phyloP scores from a whole-genome alignment of 176 grass and related monocot genomes.

The Paspalum notatum region DNA sequence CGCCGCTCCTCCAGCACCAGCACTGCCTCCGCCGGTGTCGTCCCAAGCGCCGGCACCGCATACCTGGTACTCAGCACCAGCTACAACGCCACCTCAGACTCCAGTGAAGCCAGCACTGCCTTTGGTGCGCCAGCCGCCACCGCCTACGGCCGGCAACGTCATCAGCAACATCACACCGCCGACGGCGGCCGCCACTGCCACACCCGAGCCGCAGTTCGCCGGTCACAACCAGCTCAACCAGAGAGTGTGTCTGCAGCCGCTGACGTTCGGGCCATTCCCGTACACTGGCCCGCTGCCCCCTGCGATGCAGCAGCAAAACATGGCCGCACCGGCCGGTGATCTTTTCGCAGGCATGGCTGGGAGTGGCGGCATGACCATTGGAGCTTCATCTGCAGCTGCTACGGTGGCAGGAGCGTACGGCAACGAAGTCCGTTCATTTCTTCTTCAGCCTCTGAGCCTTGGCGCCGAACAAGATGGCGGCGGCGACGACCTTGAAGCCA shows the following conservation, averaged over 20 bases:
- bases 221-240: neutral
- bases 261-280: slow-evolving; percentile 3
- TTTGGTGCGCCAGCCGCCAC: too few relatives aligned
- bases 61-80: too few relatives aligned
- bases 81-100: too few relatives aligned
- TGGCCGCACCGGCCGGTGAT: neutral
- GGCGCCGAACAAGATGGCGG: too few relatives aligned
- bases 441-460: neutral
- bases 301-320: neutral
- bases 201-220: too few relatives aligned
- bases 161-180: neutral
- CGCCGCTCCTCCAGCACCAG: neutral
- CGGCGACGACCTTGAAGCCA: too few relatives aligned
- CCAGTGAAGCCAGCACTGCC: too few relatives aligned
- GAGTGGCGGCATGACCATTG: neutral
- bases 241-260: neutral
- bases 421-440: neutral
- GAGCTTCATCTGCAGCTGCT: neutral
- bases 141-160: too few relatives aligned
- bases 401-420: neutral
- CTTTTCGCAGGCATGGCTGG: neutral
- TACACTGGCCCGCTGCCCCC: neutral
- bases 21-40: neutral
- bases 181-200: neutral
- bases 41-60: too few relatives aligned